phyloP scores from a whole-genome alignment of 1,284 basidiomycete species.

The Moesziomyces sp. region DNA sequence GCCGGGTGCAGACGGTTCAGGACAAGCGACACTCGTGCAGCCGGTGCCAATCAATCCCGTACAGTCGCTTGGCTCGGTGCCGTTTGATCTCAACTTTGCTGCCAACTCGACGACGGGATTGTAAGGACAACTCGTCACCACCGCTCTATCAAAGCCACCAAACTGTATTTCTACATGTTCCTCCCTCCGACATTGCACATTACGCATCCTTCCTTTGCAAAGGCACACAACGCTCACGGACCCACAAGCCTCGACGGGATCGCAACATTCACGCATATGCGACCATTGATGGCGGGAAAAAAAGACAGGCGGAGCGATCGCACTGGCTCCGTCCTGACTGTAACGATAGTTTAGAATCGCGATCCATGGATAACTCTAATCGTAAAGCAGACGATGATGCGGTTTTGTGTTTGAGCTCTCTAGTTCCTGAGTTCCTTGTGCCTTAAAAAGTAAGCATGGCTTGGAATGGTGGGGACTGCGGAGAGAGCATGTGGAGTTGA shows the following conservation, averaged over 20 bases:
- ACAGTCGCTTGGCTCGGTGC: slow-evolving; percentile 13
- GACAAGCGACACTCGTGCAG: slow-evolving; percentile 12
- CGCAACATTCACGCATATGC: slow-evolving; percentile 4
- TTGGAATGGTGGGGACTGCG: too few relatives aligned
- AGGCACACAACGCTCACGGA: not conserved
- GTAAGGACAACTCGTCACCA: not conserved
- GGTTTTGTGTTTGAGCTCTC: too few relatives aligned
- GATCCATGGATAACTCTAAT: too few relatives aligned
- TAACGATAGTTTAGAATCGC: too few relatives aligned
- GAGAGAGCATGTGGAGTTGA: too few relatives aligned
- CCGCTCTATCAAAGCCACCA: too few relatives aligned
- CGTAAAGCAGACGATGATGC: too few relatives aligned
- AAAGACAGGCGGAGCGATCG: too few relatives aligned
- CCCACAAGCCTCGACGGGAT: not conserved
- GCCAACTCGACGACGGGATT: slow-evolving; percentile 1
- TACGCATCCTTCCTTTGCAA: not conserved
- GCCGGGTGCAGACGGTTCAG: not conserved
- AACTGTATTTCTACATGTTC: slow-evolving; percentile 37
- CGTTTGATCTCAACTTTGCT: slow-evolving; percentile 25
- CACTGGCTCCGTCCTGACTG: not conserved
- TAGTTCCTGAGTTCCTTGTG: too few relatives aligned
- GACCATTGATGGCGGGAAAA: not conserved
- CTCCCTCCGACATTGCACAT: not conserved
- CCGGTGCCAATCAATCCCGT: slow-evolving; percentile 26
- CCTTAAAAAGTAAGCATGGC: too few relatives aligned